Evolutionary conservation across 2,329 filamentous ascomycete genomes (phyloP), one percentile per base, ranked within the genome.

Genomic region (Fusarium nodosum): DNA sequence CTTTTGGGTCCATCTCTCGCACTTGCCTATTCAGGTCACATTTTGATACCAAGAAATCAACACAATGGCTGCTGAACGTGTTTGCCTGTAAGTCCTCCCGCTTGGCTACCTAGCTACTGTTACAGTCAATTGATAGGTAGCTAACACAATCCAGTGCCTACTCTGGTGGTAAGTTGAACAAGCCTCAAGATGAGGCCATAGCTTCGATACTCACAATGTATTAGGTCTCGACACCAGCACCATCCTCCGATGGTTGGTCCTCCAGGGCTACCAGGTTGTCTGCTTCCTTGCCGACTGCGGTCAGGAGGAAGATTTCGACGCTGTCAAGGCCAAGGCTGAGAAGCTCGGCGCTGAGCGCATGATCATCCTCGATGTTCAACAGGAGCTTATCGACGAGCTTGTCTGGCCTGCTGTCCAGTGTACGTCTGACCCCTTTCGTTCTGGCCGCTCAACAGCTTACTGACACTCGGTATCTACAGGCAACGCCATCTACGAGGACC

Each of bases 331-430:
- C 74, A 93, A 93, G 85, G 91, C 91, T 53, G 64, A 73, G 8
- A 59, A 59, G 41, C 67, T 78, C 41, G 74, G 77, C 36, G 77
- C 77, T 38, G 72, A 77, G 56, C 53, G 57, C 50, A 85, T 90
- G 74, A 77, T 84, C 68, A 82, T 87, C 69, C 82, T 85, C 59
- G 86, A 94, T 79, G 83, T 94, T 53, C 86, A 88, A 71, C 84
- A 85, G 73, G 90, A 92, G 80, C 92, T 94, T 76, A 86, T 94
- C 67, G 90, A 93, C 72, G 86, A 93, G 79, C 84, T 94, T 38
- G 91, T 90, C 83, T 93, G 90, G 85, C 90, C 87, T 53, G 91
- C 91, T 64, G 87, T 94, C 71, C 89, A 92, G 79, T 91, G 59
- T 62, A 36, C 11, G 56, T 39, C 8, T 15, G 4, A 3, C 18